These are phyloP conservation scores for Salvia sclarea DNA, from an alignment of 305 asterid species.

Conservation along the genomic window DNA sequence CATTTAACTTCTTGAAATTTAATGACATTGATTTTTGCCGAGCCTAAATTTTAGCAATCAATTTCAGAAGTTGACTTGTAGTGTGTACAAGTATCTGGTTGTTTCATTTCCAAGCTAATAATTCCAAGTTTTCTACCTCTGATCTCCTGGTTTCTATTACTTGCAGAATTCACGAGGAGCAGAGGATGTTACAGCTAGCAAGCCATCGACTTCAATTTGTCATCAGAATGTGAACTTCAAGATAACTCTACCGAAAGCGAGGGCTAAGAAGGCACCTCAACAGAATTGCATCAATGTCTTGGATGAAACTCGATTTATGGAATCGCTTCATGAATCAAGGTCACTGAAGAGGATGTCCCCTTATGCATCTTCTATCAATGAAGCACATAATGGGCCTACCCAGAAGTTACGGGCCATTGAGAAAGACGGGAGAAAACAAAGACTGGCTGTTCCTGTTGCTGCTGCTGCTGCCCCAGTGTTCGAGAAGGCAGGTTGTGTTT, in stretches of 20 bases:
- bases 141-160: constrained; percentile 33
- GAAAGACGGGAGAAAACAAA: constrained; percentile 45
- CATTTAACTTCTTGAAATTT: not conserved
- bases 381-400: constrained; percentile 42
- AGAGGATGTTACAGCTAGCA: constrained; percentile 42
- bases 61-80: not conserved
- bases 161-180: constrained; percentile 52
- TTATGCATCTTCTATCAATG: constrained; percentile 44
- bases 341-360: constrained; percentile 57
- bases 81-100: not conserved
- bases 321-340: constrained; percentile 49
- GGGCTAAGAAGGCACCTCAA: constrained; percentile 37
- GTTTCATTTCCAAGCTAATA: not conserved
- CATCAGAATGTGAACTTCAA: constrained; percentile 38
- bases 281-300: constrained; percentile 23
- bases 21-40: not conserved
- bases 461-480: constrained; percentile 33
- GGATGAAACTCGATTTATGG: constrained; percentile 32
- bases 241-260: constrained; percentile 35
- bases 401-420: constrained; percentile 51
- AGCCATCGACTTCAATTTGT: constrained; percentile 48
- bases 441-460: constrained; percentile 30
- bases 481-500: constrained; percentile 72
- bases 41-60: not conserved
- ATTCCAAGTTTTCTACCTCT: constrained; percentile 23